Evolutionary conservation across 1,284 basidiomycete species (phyloP), one percentile per base, ranked within the genome.

Genomic region (Ustilago bromivora): DNA sequence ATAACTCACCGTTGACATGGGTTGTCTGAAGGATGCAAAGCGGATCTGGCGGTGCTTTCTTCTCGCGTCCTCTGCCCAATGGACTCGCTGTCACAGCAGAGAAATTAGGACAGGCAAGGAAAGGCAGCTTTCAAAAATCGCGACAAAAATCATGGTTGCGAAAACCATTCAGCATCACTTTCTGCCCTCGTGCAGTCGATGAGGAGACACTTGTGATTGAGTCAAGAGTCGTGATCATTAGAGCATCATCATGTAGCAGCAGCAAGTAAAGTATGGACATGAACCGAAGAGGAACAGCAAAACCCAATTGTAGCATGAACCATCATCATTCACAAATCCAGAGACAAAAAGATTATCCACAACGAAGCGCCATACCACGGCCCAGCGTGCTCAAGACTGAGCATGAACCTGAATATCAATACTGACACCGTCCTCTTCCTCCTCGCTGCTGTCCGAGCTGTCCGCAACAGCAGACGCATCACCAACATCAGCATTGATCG

Each of bases 341-440:
- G 31, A 32, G n/a, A 51, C 9, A 35, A 34, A 19, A 19, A 36
- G 11, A 49, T 6, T n/a, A 36, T 11, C 8, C 41, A 11, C 32
- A 49, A 34, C 28, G 9, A 31, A 32, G 9, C 11, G 10, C 23
- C 12, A 51, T 4, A 15, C 49, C 6, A 32, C 10, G 11, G n/a
- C n/a, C 28, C 15, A 15, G 28, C 10, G 6, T 12, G 13, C 49
- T 51, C 5, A 32, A 19, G 49, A 31, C 35, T 41, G 54, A 56
- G 35, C 17, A 35, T 36, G 23, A 38, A 57, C 41, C 41, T 65
- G 66, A 34, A 76, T 61, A 17, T 76, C 73, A 51, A 76, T 51
- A 49, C 68, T 71, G 53, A 61, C 28, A n/a, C 68, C 65, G 10
- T 66, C 67, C 15, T 75, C 64, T 8, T 73, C 69, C 31, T 54